Percentiles rank a stretch among this genome's conserved stretches.
Conservation (phyloP, 192 early-diverging fungal genomes). For the Lobosporangium transversale region DNA sequence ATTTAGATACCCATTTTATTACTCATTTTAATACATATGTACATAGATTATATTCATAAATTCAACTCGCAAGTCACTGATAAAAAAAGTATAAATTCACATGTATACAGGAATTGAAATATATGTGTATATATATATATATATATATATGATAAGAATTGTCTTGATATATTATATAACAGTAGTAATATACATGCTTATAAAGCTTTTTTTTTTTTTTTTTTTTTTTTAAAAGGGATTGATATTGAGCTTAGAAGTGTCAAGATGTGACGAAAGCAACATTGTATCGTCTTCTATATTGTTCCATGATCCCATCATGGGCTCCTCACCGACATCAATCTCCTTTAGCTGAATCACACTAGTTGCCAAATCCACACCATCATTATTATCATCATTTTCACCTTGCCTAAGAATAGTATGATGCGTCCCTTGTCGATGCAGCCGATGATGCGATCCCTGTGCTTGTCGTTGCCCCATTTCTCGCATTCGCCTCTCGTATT, state of each 20-base stretch:
- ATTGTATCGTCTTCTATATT: conserved; percentile 3
- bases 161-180: too few species aligned
- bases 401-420: not conserved
- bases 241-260: not conserved
- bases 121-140: too few species aligned
- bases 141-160: too few species aligned
- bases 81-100: too few species aligned
- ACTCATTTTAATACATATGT: not conserved
- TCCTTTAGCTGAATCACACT: conserved; percentile 20
- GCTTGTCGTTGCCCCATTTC: not conserved
- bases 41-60: too few species aligned
- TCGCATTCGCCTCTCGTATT: conserved; percentile 21
- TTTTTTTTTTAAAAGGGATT: not conserved
- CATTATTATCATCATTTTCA: not conserved
- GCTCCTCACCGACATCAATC: conserved; percentile 38
- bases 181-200: too few species aligned
- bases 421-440: not conserved
- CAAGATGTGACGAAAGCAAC: conserved; percentile 4
- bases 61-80: too few species aligned
- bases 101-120: too few species aligned
- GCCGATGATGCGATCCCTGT: not conserved
- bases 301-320: not conserved
- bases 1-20: not conserved
- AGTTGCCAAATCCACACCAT: conserved; percentile 19
- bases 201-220: not conserved